phyloP scores from a whole-genome alignment of 2,329 filamentous ascomycete genomes.

The Cadophora sp. region DNA sequence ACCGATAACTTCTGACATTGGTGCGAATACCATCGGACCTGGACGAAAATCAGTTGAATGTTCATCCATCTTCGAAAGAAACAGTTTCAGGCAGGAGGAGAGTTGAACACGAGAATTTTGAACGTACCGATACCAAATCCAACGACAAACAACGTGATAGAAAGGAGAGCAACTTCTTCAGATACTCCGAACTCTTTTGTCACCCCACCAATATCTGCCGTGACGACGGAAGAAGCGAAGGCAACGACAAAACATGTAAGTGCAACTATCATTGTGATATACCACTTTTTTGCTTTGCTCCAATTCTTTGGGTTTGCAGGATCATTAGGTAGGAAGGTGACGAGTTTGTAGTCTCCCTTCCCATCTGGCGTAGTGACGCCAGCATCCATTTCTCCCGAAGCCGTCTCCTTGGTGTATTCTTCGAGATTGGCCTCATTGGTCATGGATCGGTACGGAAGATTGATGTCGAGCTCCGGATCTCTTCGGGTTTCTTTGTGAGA shows the following conservation, averaged over 20 bases:
- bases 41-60: too few relatives aligned
- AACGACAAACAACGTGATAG: conserved; percentile 78
- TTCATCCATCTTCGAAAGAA: not conserved
- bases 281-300: conserved; percentile 81
- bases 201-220: conserved; percentile 74
- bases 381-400: conserved; percentile 62
- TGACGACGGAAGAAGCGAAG: conserved; percentile 76
- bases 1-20: conserved; percentile 77
- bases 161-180: conserved; percentile 74
- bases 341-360: conserved; percentile 58
- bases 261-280: conserved; percentile 84
- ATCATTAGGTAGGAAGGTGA: conserved; percentile 75
- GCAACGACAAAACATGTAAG: conserved; percentile 72
- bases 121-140: conserved; percentile 78
- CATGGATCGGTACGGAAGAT: conserved; percentile 71
- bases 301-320: conserved; percentile 86
- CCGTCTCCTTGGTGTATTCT: conserved; percentile 71
- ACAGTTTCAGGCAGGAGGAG: not conserved
- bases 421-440: conserved; percentile 65
- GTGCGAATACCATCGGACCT: conserved; percentile 81
- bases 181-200: conserved; percentile 69
- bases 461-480: conserved; percentile 49
- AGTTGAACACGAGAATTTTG: not conserved
- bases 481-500: conserved; percentile 38
- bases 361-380: conserved; percentile 33